Base-by-base conservation (phyloP, 139 green algal species). In the Tetratostichococcus sp. region DNA sequence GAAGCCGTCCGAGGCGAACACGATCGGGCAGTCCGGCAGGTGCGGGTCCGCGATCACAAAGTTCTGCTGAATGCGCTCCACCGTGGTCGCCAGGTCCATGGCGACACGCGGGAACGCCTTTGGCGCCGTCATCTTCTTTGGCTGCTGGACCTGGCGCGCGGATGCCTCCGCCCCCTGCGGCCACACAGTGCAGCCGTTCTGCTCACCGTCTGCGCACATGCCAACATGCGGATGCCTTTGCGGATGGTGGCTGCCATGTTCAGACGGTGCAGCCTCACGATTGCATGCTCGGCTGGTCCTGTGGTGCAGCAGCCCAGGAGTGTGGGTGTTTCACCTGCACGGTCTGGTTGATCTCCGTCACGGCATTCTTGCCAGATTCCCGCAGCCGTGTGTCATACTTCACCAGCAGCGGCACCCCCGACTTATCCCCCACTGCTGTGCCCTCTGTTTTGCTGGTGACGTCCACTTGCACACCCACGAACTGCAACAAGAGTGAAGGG, bases 31-130 rank as follows among this genome's bases (percentile, higher is more conserved):
- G 84, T 99, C 96, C 26, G 95, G 95, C 77, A 99, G 84, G 43
- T 84, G 94, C 72, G 96, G 95, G 83, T 99, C 94, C 33, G 82
- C 89, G 77, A 99, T 98, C 43, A 94, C 86, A 80, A 98, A 99
- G 78, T 97, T 98, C 79, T 98, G 93, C 87, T 99, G 92, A 71
- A 99, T 97, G 73, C 95, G 92, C 85, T 99, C 95, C 73, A 99
- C 90, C 1, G 95, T 98, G 58, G 95, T 97, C 22, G 95, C 95
- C 79, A 99, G 84, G 77, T 99, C 95, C 35, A 99, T 79, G 1
- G 91, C 94, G 30, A 94, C 89, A 69, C 93, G 88, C 0, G 90
- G 91, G 59, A 97, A 96, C 17, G 83, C 66, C 75, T 92, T 94
- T 19, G 89, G 82, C 2, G 85, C 83, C 3, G 69, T 80, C 80